Evolutionary conservation across 2,329 filamentous ascomycete species (phyloP), one percentile per base, ranked within the genome.

Genomic region (Blumeriella jaapii): DNA sequence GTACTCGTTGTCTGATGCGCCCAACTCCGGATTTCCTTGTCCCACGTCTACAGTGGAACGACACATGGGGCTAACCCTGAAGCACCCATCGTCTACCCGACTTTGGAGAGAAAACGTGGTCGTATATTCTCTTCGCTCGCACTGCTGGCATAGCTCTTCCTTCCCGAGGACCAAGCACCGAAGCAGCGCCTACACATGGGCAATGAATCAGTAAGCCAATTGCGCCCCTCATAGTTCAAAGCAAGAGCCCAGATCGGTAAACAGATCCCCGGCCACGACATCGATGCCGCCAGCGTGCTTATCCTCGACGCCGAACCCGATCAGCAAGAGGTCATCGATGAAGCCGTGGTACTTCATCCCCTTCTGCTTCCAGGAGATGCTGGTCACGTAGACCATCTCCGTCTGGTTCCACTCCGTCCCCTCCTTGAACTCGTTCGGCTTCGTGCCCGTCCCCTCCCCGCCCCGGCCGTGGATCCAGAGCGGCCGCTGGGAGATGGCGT

Each of bases 381-480:
- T 68, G 0, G 69, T 74, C 0, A 74, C 57, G 41, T 74, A 76
- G 17, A 76, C 55, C 68, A 74, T 71, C 45, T 73, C 67, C 0
- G 62, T 64, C 15, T 61, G 58, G 1, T 53, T 49, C 46, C 41
- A 49, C 12, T 28, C 19, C n/a, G 16, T 24, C 3, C 32, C 25
- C 12, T 10, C 19, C 2, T n/a, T 12, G 24, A 34, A 19, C 4
- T 17, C 12, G 9, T 15, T 11, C n/a, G 3, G 32, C 5, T n/a
- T 23, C 9, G 25, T 29, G 2, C 34, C 43, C 12, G 39, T 25
- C 5, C 34, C 38, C 5, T 38, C 29, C 6, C 42, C 48, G n/a
- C 55, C 49, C 15, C 71, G 59, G 0, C 72, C 72, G 28, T 64
- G 55, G 20, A 75, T 68, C 71, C 71, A 76, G 0, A 74, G 41